Base-by-base conservation (phyloP, 1,284 basidiomycete species). In the Rhodotorula glutinis region DNA sequence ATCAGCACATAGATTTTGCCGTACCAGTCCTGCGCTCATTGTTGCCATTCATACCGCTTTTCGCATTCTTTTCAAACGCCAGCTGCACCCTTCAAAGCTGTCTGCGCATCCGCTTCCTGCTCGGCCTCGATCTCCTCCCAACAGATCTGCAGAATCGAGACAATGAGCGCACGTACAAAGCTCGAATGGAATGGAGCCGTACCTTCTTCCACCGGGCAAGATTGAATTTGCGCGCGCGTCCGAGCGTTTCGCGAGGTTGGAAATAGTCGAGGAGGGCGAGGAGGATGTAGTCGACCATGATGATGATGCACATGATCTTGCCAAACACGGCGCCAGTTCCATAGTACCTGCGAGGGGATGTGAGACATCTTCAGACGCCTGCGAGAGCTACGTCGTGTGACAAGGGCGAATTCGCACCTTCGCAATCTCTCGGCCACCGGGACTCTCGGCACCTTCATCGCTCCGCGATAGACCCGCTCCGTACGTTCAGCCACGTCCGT, bases 391-490 rank as follows among this genome's bases (percentile, higher is more conserved):
- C 23, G 9, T 38, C n/a, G 7, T 0, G 14, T 17, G 10, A 14
- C 3, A 27, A n/a, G 30, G 19, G 3, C n/a, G 25, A 23, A 55
- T 29, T 71, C 82, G 62, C 65, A 90, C 90, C 90, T 82, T 65
- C 82, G 79, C 67, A 95, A 84, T 13, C 92, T 82, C 60, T 87
- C 86, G 81, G 85, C 86, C 27, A 92, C 80, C 29, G 86, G 86
- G 56, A 83, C 83, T 44, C 85, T 83, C 14, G 83, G 81, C 0
- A 84, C 83, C 4, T 79, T 79, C 73, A 92, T 79, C 16, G 90
- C 89, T 3, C 84, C 80, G 2, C 82, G 78, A 76, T 99, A 98
- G 0, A 98, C 93, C 0, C 76, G 78, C 76, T 97, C 92, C 1
- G 92, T 92, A 17, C 94, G 84, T 55, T 81, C 81, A 0, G 92